Evolutionary conservation across 2,329 filamentous ascomycete genomes (phyloP), one percentile per base, ranked within the genome.

Genomic region (Aspergillus udagawae): DNA sequence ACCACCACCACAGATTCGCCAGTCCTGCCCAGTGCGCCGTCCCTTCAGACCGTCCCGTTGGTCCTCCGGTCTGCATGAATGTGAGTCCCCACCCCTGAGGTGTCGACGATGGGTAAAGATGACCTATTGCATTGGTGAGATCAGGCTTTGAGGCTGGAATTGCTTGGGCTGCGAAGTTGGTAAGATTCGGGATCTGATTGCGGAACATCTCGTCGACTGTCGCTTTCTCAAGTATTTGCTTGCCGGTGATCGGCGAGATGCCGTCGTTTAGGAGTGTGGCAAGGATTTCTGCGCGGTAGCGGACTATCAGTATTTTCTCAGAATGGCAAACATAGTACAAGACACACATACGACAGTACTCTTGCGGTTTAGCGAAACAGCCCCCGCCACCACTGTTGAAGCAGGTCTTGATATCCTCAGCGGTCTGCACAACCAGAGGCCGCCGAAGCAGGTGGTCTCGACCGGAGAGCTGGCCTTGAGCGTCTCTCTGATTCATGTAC

Each of bases 51-150:
- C 84, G 75, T 0, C 85, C 84, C 2, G 84, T 83, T 1, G 68
- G 62, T 0, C 78, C 79, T 0, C 78, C 77, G 17, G 70, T 82
- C 12, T 86, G 68, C 78, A 86, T 82, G 51, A 85, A 84, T 0
- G 78, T 81, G 32, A 89, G 71, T 0, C 85, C 85, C 85, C 85
- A 89, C 10, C 87, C 87, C 65, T 88, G 85, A 0, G 85, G 81
- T 20, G 78, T 72, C 0, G 70, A 50, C 1, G 77, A 67, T 0
- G 76, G 76, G 62, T 82, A 86, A 12, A 87, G 54, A 29, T 86
- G 82, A 0, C 77, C 71, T 1, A 80, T 59, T 0, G 70, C 66
- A 61, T 82, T 81, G 2, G 79, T 78, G 8, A 83, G 70, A 14
- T 79, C 72, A 0, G 79, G 78, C 59, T 83, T 83, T 0, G 80